Base-by-base conservation (phyloP, 2,329 filamentous ascomycete species). In the Hawksworthiomyces lignivorus region DNA sequence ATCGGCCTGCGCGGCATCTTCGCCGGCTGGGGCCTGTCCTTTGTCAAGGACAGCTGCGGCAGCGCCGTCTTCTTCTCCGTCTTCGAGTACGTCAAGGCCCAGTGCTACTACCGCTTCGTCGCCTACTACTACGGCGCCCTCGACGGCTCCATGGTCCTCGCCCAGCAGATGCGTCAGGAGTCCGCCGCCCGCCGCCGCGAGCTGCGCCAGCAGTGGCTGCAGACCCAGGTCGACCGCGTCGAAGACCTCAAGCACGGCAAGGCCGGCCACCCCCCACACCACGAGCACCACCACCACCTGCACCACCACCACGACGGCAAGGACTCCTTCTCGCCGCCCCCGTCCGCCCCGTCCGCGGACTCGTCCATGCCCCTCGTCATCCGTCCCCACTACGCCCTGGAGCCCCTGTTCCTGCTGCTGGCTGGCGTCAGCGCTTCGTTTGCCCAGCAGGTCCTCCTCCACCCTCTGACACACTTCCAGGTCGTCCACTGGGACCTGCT, bases 21-120 rank as follows among this genome's bases (percentile, higher is more conserved):
- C 53, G 82, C 83, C 2, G 84, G 84, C 30, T 88, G 79, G 75
- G 69, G 75, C 0, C 60, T 89, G 2, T 81, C 76, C 0, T 72
- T 87, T 30, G 54, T 79, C 32, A 86, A 87, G 52, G 83, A 87
- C 54, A 76, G 77, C 21, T 59, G 84, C 6, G 83, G 83, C 11
- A 77, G 74, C 40, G 83, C 79, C 27, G 61, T 84, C 15, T 87
- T 87, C 69, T 89, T 89, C 60, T 76, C 74, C 52, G 76, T 75
- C 0, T 88, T 89, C 49, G 84, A 89, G 61, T 84, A 78, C 36
- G 65, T 87, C 54, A 88, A 88, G 57, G 80, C 78, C 10, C 84
- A 88, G 56, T 70, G 71, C 11, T 84, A 85, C 61, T 87, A 87
- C 59, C 66, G 65, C 33, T 88, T 84, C 54, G 75, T 88, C 24